Evolutionary conservation across 2,329 filamentous ascomycete species (phyloP).

Genomic region (Pezicula carpinea): DNA sequence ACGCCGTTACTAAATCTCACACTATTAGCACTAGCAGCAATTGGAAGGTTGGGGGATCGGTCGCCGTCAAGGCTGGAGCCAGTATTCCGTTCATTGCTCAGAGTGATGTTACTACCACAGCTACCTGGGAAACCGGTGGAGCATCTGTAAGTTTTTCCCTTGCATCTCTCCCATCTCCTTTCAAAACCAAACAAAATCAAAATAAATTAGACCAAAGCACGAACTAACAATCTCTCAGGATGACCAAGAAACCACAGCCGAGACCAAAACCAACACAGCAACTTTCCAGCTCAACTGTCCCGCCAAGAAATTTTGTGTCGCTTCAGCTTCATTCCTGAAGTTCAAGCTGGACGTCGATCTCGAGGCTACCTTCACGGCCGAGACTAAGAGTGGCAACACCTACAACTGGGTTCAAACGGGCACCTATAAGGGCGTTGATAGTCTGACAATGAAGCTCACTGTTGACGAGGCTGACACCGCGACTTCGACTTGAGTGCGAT

Average conservation of each 20-base stretch:
- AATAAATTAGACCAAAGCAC: too few species aligned
- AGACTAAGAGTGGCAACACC: neutral
- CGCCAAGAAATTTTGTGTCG: neutral
- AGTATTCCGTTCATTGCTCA: neutral
- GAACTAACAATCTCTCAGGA: neutral
- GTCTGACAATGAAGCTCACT: neutral
- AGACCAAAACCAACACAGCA: neutral
- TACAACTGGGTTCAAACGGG: conserved; percentile 1
- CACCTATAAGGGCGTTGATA: neutral
- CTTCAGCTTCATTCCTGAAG: neutral
- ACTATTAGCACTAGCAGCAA: neutral
- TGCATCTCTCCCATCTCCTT: neutral
- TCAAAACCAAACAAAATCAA: neutral
- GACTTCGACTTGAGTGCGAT: too few species aligned
- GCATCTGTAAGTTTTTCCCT: neutral
- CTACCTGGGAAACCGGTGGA: neutral
- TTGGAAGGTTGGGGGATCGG: neutral
- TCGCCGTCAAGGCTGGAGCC: neutral
- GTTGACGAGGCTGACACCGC: neutral
- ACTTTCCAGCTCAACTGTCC: neutral
- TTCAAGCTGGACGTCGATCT: neutral
- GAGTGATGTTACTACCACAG: neutral
- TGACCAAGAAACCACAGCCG: neutral
- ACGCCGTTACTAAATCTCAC: neutral
- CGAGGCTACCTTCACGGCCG: neutral